phyloP scores from a whole-genome alignment of 2,329 filamentous ascomycete species.

The Paecilomyces dactylethromorphus region DNA sequence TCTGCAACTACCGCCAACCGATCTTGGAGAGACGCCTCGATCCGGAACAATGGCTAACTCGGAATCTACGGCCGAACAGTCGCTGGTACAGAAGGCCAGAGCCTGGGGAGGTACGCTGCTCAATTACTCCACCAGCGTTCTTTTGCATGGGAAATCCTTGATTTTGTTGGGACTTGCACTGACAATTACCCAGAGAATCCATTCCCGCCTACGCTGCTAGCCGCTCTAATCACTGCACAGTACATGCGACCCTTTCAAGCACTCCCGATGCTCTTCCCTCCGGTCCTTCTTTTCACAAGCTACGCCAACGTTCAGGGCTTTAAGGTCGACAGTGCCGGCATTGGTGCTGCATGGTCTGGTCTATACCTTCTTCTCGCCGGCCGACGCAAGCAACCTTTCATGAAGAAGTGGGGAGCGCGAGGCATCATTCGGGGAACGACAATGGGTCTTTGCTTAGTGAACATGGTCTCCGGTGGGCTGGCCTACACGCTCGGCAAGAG shows the following conservation, averaged over 20 bases:
- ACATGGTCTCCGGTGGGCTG: constrained; percentile 40
- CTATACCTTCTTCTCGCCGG: constrained; percentile 58
- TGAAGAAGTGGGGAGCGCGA: constrained; percentile 39
- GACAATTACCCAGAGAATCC: constrained; percentile 48
- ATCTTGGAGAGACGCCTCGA: not conserved
- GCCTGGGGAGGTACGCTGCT: constrained; percentile 37
- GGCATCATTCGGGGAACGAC: constrained; percentile 40
- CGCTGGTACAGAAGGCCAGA: constrained; percentile 30
- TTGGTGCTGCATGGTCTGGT: constrained; percentile 59
- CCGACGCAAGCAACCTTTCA: constrained; percentile 45
- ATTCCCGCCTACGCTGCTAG: constrained; percentile 58
- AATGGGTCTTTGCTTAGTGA: constrained; percentile 40
- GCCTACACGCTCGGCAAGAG: constrained; percentile 40
- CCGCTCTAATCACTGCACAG: constrained; percentile 60
- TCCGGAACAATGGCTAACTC: constrained; percentile 18
- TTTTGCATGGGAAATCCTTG: not conserved
- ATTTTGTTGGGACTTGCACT: not conserved
- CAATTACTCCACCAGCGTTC: not conserved
- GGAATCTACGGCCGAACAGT: constrained; percentile 24
- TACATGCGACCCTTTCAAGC: constrained; percentile 60
- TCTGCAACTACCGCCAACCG: not conserved
- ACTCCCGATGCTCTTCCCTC: constrained; percentile 62
- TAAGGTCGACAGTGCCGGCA: constrained; percentile 57
- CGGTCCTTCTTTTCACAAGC: constrained; percentile 58
- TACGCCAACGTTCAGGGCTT: constrained; percentile 60